Conservation (phyloP, 768 basidiomycete species). For the Lactifluus volemus region DNA sequence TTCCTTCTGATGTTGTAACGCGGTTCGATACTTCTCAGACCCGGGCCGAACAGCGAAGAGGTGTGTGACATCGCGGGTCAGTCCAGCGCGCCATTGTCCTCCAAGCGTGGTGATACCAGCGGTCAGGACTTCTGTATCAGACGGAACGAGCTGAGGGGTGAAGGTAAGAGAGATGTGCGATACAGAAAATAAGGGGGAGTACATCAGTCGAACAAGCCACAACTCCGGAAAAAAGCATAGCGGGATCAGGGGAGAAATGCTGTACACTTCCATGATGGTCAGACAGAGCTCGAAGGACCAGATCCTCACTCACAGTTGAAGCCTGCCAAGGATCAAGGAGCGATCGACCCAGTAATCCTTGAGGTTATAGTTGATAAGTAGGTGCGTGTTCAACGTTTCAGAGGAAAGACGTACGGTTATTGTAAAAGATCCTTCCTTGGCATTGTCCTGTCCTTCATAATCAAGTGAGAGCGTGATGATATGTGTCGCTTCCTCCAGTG, state of each 20-base stretch:
- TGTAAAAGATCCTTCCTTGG: neutral
- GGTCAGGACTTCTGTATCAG: constrained; percentile 65
- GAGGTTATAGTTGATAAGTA: neutral
- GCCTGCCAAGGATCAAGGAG: constrained; percentile 14
- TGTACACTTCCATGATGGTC: constrained; percentile 16
- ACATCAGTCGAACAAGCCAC: constrained; percentile 66
- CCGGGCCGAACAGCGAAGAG: constrained; percentile 52
- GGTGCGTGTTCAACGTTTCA: neutral
- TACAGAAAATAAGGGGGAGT: constrained; percentile 15
- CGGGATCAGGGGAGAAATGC: constrained; percentile 69
- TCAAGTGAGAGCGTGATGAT: constrained; percentile 13
- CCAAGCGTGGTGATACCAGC: constrained; percentile 69
- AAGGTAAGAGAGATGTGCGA: neutral
- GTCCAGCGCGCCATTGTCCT: constrained; percentile 67
- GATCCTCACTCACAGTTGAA: constrained; percentile 11
- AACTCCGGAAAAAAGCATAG: constrained; percentile 76
- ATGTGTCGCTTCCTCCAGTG: constrained; percentile 14
- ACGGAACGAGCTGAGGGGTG: constrained; percentile 38
- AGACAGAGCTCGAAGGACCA: neutral
- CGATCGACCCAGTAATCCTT: constrained; percentile 19
- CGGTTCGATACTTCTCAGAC: constrained; percentile 38
- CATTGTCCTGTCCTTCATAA: constrained; percentile 13
- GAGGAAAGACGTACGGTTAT: constrained; percentile 11
- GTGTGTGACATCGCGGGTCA: constrained; percentile 84
- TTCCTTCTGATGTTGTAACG: constrained; percentile 48